Conservation (phyloP, 2,329 filamentous ascomycete genomes). For the Cladosporium oxysporum region DNA sequence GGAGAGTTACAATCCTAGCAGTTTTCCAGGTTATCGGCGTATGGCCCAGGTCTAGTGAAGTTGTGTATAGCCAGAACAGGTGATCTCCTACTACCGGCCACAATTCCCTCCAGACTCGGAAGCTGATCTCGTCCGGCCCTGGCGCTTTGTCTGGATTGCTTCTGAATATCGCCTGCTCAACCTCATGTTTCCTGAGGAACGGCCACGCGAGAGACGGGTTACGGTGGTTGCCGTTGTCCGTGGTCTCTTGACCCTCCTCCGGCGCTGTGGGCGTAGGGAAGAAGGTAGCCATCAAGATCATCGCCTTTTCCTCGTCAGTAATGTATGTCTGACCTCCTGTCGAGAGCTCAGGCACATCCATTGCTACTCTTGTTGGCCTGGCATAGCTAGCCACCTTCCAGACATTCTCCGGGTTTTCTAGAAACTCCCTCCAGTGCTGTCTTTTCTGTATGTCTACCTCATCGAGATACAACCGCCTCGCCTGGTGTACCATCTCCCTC, state of each 20-base stretch:
- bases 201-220: too few relatives aligned
- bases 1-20: not conserved
- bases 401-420: constrained; percentile 3
- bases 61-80: not conserved
- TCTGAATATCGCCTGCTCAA: too few relatives aligned
- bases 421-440: constrained; percentile 1
- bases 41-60: not conserved
- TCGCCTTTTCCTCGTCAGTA: not conserved
- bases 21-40: not conserved
- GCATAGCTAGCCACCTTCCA: not conserved
- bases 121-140: too few relatives aligned
- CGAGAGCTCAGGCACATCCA: not conserved
- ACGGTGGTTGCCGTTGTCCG: too few relatives aligned
- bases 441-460: constrained; percentile 1
- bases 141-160: too few relatives aligned
- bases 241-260: too few relatives aligned
- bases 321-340: not conserved
- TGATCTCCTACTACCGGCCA: not conserved
- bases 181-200: not conserved
- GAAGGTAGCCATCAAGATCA: not conserved
- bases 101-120: too few relatives aligned
- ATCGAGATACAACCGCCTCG: not conserved
- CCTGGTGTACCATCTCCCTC: too few relatives aligned
- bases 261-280: not conserved
- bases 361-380: not conserved